phyloP scores from a whole-genome alignment of 495 filamentous ascomycete species.

The Lineolata rhizophorae region DNA sequence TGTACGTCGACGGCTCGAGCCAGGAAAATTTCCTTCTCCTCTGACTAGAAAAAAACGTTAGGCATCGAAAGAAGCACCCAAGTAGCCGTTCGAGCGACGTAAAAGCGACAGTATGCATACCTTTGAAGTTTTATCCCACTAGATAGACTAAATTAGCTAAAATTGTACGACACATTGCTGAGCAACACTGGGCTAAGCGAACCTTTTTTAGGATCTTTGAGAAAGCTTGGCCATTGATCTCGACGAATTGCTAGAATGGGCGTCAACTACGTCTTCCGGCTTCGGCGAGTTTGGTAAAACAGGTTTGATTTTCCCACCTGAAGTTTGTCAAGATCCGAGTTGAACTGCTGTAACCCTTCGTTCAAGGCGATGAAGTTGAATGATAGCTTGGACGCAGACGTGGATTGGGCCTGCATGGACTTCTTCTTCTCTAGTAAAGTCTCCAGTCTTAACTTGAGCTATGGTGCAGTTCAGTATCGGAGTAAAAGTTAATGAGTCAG shows the following conservation, averaged over 20 bases:
- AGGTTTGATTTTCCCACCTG: no score
- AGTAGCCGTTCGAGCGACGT: no score
- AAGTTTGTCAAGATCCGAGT: slow-evolving; percentile 85
- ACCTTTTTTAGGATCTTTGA: slow-evolving; percentile 98
- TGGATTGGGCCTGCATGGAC: slow-evolving; percentile 50
- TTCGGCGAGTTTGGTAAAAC: slow-evolving; percentile 4
- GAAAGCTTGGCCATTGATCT: slow-evolving; percentile 90
- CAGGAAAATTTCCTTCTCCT: slow-evolving; percentile 91
- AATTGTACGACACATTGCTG: no score
- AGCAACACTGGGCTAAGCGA: no score
- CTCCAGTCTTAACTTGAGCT: slow-evolving; percentile 83
- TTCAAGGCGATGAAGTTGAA: slow-evolving; percentile 83
- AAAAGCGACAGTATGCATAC: slow-evolving; percentile 18
- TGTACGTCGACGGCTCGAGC: slow-evolving; percentile 92
- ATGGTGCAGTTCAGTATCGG: slow-evolving; percentile 4
- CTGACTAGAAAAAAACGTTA: slow-evolving; percentile 34
- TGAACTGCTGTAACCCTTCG: slow-evolving; percentile 92
- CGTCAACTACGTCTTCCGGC: background rate
- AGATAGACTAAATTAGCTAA: slow-evolving; percentile 6
- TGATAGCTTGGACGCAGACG: slow-evolving; percentile 55
- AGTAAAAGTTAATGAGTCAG: background rate
- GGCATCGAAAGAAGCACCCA: no score
- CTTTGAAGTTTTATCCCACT: slow-evolving; percentile 99
- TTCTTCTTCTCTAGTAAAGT: slow-evolving; percentile 89
- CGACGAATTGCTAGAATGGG: slow-evolving; percentile 63